These are phyloP conservation scores for Ramichloridium luteum DNA, from an alignment of 2,329 filamentous ascomycete genomes.

Conservation along the genomic window DNA sequence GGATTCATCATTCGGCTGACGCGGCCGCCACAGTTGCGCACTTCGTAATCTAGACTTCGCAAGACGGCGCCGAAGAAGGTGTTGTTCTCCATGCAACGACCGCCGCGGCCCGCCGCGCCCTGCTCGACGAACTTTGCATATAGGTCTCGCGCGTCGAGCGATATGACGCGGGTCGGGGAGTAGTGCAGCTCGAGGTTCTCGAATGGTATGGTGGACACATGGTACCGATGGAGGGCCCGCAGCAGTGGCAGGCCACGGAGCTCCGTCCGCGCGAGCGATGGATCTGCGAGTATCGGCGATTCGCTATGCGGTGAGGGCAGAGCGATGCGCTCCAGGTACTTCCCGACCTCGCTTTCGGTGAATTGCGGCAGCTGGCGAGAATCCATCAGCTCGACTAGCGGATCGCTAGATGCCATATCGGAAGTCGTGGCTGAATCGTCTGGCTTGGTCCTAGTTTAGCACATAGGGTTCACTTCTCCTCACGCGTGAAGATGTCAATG, in stretches of 20 bases:
- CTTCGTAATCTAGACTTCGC: slow-evolving; percentile 38
- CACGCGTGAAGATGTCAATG: no score
- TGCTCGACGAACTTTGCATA: slow-evolving; percentile 41
- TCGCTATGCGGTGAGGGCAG: slow-evolving; percentile 10
- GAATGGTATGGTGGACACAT: slow-evolving; percentile 41
- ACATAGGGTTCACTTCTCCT: no score
- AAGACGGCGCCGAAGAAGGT: slow-evolving; percentile 41
- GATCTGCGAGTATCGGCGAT: slow-evolving; percentile 11
- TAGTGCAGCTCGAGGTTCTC: slow-evolving; percentile 47
- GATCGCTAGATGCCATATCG: no score
- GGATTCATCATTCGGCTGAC: slow-evolving; percentile 23
- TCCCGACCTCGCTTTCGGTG: no score
- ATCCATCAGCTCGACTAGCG: no score
- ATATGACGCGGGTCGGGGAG: slow-evolving; percentile 35
- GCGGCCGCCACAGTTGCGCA: slow-evolving; percentile 30
- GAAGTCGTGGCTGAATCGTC: no score
- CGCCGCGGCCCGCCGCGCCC: slow-evolving; percentile 33
- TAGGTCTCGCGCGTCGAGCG: slow-evolving; percentile 37
- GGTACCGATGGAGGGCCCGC: slow-evolving; percentile 20
- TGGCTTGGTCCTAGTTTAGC: no score
- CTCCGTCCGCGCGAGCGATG: slow-evolving; percentile 11
- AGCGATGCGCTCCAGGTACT: slow-evolving; percentile 15
- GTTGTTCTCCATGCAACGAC: slow-evolving; percentile 52
- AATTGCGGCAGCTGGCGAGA: no score
- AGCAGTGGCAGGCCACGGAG: slow-evolving; percentile 19